Conservation (phyloP, 1,284 basidiomycete genomes). For the Cystobasidium slooffiae region DNA sequence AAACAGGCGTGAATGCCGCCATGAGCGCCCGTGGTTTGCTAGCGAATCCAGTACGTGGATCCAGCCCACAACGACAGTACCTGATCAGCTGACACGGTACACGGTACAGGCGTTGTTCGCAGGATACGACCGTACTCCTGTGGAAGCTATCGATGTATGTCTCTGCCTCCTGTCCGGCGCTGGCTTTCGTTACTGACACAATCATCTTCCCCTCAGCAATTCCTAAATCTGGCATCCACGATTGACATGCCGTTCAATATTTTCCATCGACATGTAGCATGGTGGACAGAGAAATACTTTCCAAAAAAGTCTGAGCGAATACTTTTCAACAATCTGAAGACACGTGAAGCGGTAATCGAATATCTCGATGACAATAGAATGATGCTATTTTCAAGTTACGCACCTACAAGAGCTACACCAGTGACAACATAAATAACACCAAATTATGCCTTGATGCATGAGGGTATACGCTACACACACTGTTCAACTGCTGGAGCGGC, state of each 20-base stretch:
- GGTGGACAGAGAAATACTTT: constrained; percentile 64
- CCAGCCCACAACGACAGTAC: constrained; percentile 16
- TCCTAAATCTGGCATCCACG: constrained; percentile 60
- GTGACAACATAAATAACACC: constrained; percentile 1
- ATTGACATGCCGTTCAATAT: constrained; percentile 63
- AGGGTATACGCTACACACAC: not conserved
- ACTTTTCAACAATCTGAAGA: constrained; percentile 62
- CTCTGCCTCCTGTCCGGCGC: not conserved
- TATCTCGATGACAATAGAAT: constrained; percentile 56
- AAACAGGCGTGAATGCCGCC: constrained; percentile 62
- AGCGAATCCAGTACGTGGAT: constrained; percentile 62
- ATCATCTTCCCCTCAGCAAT: constrained; percentile 54
- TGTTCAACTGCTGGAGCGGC: not conserved
- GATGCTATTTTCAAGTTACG: constrained; percentile 16
- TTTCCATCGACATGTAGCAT: constrained; percentile 62
- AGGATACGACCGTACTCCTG: constrained; percentile 62
- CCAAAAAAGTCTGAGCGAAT: constrained; percentile 58
- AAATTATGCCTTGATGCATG: not conserved
- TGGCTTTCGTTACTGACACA: not conserved
- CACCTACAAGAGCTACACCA: constrained; percentile 1
- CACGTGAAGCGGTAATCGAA: constrained; percentile 61
- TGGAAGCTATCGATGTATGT: constrained; percentile 59
- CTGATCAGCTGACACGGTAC: constrained; percentile 3
- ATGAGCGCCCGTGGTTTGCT: constrained; percentile 67
- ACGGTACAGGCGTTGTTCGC: constrained; percentile 62